Base-by-base conservation (phyloP, 2,329 filamentous ascomycete species). In the Xylaria sp. region DNA sequence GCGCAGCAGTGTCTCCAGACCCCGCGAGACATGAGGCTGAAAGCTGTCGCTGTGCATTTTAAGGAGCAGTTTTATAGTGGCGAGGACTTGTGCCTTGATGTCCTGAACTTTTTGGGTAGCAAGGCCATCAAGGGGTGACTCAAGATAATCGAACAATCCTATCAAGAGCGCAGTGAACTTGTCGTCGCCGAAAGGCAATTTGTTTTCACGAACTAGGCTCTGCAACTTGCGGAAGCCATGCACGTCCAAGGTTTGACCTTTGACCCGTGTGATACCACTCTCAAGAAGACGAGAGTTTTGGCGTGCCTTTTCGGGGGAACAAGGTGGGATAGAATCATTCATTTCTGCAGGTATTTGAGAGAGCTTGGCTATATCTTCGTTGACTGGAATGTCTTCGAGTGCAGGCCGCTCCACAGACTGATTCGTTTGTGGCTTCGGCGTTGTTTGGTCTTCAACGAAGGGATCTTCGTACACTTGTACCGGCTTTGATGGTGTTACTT, bases 181-280 rank as follows among this genome's bases (percentile, higher is more conserved):
- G 57, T 91, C 88, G 68, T 91, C 87, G 1, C 86, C 85, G 76
- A 92, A 89, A 23, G 88, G 84, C 16, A 89, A 85, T 74, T 86
- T 86, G 76, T 85, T 87, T 67, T 92, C 90, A 71, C 91, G 90
- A 68, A 93, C 86, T 71, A 94, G 86, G 47, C 90, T 90, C 78
- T 94, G 92, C 58, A 94, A 83, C 75, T 92, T 92, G 62, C 92
- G 88, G 84, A 94, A 93, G 65, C 92, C 92, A 76, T 94, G 92
- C 3, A 92, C 91, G 76, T 94, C 92, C n/a, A 95, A 86, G 0
- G 88, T 88, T 74, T 89, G 88, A 35, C 87, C 85, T 73, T 89
- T 89, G 73, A 94, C 90, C 71, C 92, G 91, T 60, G 89, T 84
- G 72, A 94, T 92, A 59, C 91, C 92, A 74, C 92, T 94, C 37